Conservation (phyloP, 768 basidiomycete genomes). For the Tephrocybe rancida region DNA sequence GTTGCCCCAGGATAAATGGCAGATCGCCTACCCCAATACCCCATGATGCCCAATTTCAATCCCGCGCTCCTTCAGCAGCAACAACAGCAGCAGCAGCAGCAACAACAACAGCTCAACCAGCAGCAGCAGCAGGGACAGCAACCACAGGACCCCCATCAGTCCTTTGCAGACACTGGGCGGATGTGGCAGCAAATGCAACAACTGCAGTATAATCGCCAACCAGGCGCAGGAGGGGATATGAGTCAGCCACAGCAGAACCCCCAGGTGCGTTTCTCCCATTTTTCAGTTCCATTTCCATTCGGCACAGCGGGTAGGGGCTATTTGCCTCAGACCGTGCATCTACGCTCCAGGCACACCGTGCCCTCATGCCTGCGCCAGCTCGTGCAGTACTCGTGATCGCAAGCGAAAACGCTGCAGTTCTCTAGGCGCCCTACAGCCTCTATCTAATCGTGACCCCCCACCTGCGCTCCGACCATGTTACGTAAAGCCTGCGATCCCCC, state of each 20-base stretch:
- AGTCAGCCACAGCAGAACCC: slow-evolving; percentile 37
- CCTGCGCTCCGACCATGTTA: slow-evolving; percentile 19
- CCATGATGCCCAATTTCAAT: slow-evolving; percentile 56
- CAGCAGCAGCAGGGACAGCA: slow-evolving; percentile 43
- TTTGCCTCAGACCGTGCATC: slow-evolving; percentile 6
- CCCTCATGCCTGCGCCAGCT: slow-evolving; percentile 10
- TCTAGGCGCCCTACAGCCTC: slow-evolving; percentile 5
- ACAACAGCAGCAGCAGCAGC: slow-evolving; percentile 44
- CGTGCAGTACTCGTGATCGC: slow-evolving; percentile 13
- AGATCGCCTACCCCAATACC: slow-evolving; percentile 59
- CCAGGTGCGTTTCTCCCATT: slow-evolving; percentile 44
- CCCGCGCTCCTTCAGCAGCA: slow-evolving; percentile 46
- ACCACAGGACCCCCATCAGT: slow-evolving; percentile 37
- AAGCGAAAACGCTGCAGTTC: slow-evolving; percentile 3
- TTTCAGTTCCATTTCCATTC: slow-evolving; percentile 7
- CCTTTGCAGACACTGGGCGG: slow-evolving; percentile 52
- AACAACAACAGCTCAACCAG: slow-evolving; percentile 37
- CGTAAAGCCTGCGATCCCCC: slow-evolving; percentile 19
- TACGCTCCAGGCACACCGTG: slow-evolving; percentile 12
- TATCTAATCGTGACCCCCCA: slow-evolving; percentile 20
- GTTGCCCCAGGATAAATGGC: slow-evolving; percentile 52
- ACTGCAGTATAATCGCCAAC: slow-evolving; percentile 43
- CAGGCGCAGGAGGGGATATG: slow-evolving; percentile 45
- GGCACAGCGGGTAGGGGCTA: slow-evolving; percentile 12
- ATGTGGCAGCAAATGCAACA: slow-evolving; percentile 64